Conservation (phyloP, 2,329 filamentous ascomycete genomes). For the Pestalotiopsis sp. region DNA sequence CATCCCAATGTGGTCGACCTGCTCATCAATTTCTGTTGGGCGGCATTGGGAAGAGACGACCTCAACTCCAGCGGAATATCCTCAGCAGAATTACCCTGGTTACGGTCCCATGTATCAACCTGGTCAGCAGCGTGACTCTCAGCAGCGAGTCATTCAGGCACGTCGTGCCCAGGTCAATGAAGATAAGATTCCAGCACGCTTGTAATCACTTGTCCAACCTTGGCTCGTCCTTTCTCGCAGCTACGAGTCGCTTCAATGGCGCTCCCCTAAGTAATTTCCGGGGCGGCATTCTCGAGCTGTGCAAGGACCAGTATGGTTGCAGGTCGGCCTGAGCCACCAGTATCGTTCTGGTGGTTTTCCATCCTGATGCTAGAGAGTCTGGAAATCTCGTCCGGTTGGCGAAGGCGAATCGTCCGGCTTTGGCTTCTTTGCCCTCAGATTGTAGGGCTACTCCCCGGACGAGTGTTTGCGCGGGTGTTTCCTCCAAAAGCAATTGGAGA, state of each 20-base stretch:
- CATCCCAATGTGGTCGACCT: conserved; percentile 86
- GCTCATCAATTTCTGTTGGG: conserved; percentile 80
- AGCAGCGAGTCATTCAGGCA: conserved; percentile 74
- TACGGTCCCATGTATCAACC: conserved; percentile 57
- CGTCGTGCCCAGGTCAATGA: conserved; percentile 76
- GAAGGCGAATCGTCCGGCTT: too few relatives aligned
- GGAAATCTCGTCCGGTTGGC: too few relatives aligned
- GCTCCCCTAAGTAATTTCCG: conserved; percentile 78
- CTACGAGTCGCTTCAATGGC: conserved; percentile 81
- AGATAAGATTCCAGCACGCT: conserved; percentile 45
- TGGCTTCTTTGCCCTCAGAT: too few relatives aligned
- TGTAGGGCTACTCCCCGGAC: too few relatives aligned
- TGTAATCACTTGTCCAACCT: background rate
- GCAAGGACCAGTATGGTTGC: conserved; percentile 98
- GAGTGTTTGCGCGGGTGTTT: conserved; percentile 45
- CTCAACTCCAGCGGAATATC: conserved; percentile 31
- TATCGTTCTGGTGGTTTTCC: too few relatives aligned
- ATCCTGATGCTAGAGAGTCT: too few relatives aligned
- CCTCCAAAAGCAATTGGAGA: conserved; percentile 95
- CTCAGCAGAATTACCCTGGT: conserved; percentile 59
- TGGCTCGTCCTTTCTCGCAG: conserved; percentile 41
- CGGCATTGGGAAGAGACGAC: conserved; percentile 41
- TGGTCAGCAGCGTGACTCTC: conserved; percentile 69
- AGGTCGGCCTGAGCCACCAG: conserved; percentile 41
- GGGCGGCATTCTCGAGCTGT: conserved; percentile 85